Conservation (phyloP, 345 rosid genomes). For the Linum usitatissimum region DNA sequence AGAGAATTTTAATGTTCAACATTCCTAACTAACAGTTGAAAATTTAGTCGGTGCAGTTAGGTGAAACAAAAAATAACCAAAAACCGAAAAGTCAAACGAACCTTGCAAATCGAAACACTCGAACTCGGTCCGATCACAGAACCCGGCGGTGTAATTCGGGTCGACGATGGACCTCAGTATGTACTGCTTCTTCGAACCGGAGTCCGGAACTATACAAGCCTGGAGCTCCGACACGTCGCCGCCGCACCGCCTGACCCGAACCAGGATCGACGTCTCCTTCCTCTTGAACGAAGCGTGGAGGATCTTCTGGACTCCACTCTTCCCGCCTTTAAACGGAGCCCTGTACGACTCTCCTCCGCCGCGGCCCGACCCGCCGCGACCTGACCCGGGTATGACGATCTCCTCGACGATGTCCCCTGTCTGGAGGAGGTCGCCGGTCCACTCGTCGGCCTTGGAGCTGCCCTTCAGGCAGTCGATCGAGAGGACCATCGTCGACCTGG, state of each 20-base stretch:
- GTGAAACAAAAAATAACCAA: neutral
- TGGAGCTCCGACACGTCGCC: constrained; percentile 62
- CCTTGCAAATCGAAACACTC: constrained; percentile 86
- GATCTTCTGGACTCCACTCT: constrained; percentile 62
- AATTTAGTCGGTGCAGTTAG: neutral
- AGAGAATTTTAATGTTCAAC: too few relatives aligned
- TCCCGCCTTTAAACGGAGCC: constrained; percentile 86
- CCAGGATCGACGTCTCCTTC: constrained; percentile 71
- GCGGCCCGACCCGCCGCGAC: constrained; percentile 14
- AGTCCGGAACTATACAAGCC: constrained; percentile 89
- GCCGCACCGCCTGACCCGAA: constrained; percentile 60
- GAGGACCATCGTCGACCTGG: constrained; percentile 32
- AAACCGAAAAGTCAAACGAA: constrained; percentile 23
- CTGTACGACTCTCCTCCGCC: constrained; percentile 15
- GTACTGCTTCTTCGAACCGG: constrained; percentile 52
- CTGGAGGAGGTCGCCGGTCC: constrained; percentile 95
- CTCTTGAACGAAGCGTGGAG: constrained; percentile 55
- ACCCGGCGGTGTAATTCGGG: constrained; percentile 86
- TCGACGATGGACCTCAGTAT: constrained; percentile 77
- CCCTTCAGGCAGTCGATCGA: constrained; percentile 89
- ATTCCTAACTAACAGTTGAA: too few relatives aligned
- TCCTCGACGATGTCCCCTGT: constrained; percentile 98
- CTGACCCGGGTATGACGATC: constrained; percentile 45
- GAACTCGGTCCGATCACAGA: constrained; percentile 69
- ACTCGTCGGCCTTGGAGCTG: constrained; percentile 79